Conservation (phyloP, 768 basidiomycete species). For the Floccularia luteovirens region DNA sequence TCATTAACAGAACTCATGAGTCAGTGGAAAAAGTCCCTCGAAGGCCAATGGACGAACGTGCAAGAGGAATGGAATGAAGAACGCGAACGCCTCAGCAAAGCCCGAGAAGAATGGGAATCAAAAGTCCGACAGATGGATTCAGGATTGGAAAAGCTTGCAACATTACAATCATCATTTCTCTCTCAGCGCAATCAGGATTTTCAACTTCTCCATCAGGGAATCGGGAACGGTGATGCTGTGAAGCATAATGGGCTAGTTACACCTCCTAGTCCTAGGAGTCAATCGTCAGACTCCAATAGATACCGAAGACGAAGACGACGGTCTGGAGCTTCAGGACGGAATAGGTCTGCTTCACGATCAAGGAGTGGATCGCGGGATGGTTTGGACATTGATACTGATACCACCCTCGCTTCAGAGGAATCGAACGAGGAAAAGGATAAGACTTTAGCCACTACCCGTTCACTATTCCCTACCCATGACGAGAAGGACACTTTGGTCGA, state of each 20-base stretch:
- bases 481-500: conserved; percentile 6
- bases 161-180: conserved; percentile 20
- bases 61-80: conserved; percentile 82
- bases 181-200: conserved; percentile 30
- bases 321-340: conserved; percentile 15
- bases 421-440: conserved; percentile 3
- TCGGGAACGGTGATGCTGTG: conserved; percentile 21
- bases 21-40: conserved; percentile 74
- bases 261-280: conserved; percentile 69
- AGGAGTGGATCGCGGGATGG: conserved; percentile 11
- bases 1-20: conserved; percentile 46
- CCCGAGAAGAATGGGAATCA: conserved; percentile 78
- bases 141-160: conserved; percentile 39
- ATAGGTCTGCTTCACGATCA: conserved; percentile 15
- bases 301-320: conserved; percentile 37
- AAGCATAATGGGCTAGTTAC: conserved; percentile 51
- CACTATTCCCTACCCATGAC: conserved; percentile 1
- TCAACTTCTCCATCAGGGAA: conserved; percentile 23
- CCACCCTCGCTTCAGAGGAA: conserved; percentile 24
- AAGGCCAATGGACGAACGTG: conserved; percentile 71
- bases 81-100: conserved; percentile 62
- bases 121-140: conserved; percentile 46
- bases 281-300: conserved; percentile 52
- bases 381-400: conserved; percentile 16
- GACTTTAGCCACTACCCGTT: conserved; percentile 1